Conservation (phyloP, 2,329 filamentous ascomycete genomes). For the Alternaria tenuissima region DNA sequence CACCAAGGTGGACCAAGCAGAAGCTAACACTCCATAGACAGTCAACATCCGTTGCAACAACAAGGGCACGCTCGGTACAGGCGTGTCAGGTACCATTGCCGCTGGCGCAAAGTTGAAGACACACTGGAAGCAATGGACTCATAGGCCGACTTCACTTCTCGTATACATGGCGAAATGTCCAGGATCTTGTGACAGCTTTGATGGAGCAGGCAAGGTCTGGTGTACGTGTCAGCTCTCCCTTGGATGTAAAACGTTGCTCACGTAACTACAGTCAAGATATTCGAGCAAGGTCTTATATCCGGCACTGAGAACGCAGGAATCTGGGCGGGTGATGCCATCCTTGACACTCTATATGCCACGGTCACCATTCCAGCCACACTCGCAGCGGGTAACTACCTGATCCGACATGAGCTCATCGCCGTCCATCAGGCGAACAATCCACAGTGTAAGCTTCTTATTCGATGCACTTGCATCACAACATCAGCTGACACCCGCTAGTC, state of each 20-base stretch:
- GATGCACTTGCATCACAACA: background rate
- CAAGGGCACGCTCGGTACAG: constrained; percentile 35
- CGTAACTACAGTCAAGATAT: constrained; percentile 59
- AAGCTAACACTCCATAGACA: constrained; percentile 22
- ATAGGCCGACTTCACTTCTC: constrained; percentile 64
- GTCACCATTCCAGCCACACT: constrained; percentile 59
- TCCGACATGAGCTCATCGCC: constrained; percentile 66
- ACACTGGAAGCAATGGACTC: constrained; percentile 65
- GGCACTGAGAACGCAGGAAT: constrained; percentile 55
- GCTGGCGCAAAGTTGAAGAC: constrained; percentile 61
- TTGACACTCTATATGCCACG: constrained; percentile 58
- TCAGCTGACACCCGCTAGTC: constrained; percentile 50
- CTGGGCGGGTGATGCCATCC: constrained; percentile 60
- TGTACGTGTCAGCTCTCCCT: constrained; percentile 15
- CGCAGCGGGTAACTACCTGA: constrained; percentile 63
- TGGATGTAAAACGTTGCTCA: constrained; percentile 27
- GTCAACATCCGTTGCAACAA: constrained; percentile 47
- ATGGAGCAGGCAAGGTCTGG: constrained; percentile 62
- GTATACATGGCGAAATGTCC: constrained; percentile 63
- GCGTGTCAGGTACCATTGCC: constrained; percentile 55
- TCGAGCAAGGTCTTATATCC: constrained; percentile 61
- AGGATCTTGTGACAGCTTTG: constrained; percentile 57
- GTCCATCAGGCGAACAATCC: constrained; percentile 63
- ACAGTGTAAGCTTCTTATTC: constrained; percentile 46
- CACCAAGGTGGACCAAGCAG: background rate